phyloP scores from a whole-genome alignment of 31 red algal species.

The Bonnemaisonia californica region DNA sequence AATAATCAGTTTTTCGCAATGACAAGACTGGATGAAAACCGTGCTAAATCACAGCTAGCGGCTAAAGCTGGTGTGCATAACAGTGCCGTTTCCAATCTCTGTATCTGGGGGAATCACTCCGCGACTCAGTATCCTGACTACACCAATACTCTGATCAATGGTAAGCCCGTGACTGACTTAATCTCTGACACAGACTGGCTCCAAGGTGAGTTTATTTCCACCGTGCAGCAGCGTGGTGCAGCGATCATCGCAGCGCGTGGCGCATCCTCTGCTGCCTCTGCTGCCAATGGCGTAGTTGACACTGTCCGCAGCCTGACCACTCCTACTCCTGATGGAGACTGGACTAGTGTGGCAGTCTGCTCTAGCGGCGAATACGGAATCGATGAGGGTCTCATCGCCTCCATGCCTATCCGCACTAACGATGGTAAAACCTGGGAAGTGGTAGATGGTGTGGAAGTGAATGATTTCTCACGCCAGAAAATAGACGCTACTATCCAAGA shows the following conservation, averaged over 20 bases:
- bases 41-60: slow-evolving; percentile 80
- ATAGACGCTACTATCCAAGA: slow-evolving; percentile 92
- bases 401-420: slow-evolving; percentile 75
- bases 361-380: slow-evolving; percentile 94
- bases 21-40: slow-evolving; percentile 98
- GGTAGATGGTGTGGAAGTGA: slow-evolving; percentile 52
- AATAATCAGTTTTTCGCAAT: slow-evolving; percentile 86
- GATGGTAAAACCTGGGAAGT: slow-evolving; percentile 64
- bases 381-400: slow-evolving; percentile 83
- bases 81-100: slow-evolving; percentile 63
- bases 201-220: slow-evolving; percentile 84
- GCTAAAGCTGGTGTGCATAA: slow-evolving; percentile 56
- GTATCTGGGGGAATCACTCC: slow-evolving; percentile 99
- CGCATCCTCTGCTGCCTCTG: slow-evolving; percentile 85
- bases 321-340: slow-evolving; percentile 57
- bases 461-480: slow-evolving; percentile 87
- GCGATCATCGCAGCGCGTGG: slow-evolving; percentile 98
- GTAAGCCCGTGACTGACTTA: slow-evolving; percentile 56
- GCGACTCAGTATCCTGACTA: slow-evolving; percentile 97
- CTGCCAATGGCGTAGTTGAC: slow-evolving; percentile 92
- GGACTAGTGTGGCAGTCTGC: slow-evolving; percentile 77
- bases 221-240: slow-evolving; percentile 95
- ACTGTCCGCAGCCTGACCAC: slow-evolving; percentile 79
- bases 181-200: slow-evolving; percentile 82
- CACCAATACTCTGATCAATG: slow-evolving; percentile 70